Base-by-base conservation (phyloP, 495 filamentous ascomycete genomes). In the Monascus purpureus region DNA sequence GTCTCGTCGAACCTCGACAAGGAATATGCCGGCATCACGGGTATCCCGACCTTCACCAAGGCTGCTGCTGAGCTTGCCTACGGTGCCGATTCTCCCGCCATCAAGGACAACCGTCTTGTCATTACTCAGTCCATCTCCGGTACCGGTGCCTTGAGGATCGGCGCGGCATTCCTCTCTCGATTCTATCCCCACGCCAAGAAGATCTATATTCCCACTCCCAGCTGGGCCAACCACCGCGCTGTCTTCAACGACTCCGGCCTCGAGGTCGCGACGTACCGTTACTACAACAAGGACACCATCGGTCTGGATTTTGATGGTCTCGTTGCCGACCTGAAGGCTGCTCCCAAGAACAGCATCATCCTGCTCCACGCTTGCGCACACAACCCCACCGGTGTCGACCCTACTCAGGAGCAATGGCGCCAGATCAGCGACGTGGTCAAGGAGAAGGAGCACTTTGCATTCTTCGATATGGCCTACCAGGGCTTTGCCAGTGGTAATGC, bases 391-490 rank as follows among this genome's bases (percentile, higher is more conserved):
- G 90, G 90, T 52, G 80, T 96, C 45, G 90, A 97, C 62, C 90
- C 90, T 8, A 93, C 85, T 22, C 58, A 76, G 37, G 77, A 79
- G 47, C 90, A 97, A 65, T 97, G 90, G 90, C 77, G 74, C 61
- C 63, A 83, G 61, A 94, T 97, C 49, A 80, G 78, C 67, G 67
- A 83, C 40, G 88, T 77, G 37, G 72, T 95, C 47, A 93, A 93
- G 74, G 70, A 73, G 58, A 77, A 82, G 60, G 78, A 70, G 25
- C 90, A 96, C 68, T 94, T 77, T 52, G 73, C 85, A 34, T 94
- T 97, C 73, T 97, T 97, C 64, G 90, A 97, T 61, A 97, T 97
- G 90, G 90, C 90, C 38, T 97, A 97, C 71, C 88, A 97, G 64
- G 90, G 90, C 41, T 97, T 97, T 49, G 90, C 90, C 32, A 85